These are phyloP conservation scores for Dysphania ambrosioides DNA, from an alignment of 148 eudicot species.

Conservation along the genomic window DNA sequence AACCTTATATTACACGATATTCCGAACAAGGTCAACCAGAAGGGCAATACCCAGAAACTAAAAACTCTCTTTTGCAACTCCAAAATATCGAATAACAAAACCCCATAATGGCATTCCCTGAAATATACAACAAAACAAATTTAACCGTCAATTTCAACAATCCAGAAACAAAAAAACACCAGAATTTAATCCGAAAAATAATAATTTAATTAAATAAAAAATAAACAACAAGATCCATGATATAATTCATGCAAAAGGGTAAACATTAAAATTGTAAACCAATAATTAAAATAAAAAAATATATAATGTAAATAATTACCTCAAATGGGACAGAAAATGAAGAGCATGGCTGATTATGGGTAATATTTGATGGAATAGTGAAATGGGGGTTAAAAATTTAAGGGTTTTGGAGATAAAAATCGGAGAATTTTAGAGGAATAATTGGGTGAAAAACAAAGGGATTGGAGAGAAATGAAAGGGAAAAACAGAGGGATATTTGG, in stretches of 20 bases:
- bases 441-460: background rate
- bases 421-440: background rate
- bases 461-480: background rate
- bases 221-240: slow-evolving; percentile 34
- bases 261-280: slow-evolving; percentile 8
- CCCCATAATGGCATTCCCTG: slow-evolving; percentile 54
- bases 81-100: slow-evolving; percentile 40
- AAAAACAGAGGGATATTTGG: background rate
- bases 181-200: no score
- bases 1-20: slow-evolving; percentile 32
- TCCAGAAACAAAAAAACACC: slow-evolving; percentile 13
- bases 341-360: slow-evolving; percentile 10
- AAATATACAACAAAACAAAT: slow-evolving; percentile 29
- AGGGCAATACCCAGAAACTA: slow-evolving; percentile 38
- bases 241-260: slow-evolving; percentile 39
- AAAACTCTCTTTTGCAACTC: slow-evolving; percentile 27
- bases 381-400: slow-evolving; percentile 25
- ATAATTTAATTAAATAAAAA: background rate
- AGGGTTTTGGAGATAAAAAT: slow-evolving; percentile 10
- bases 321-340: slow-evolving; percentile 21
- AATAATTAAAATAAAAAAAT: slow-evolving; percentile 9
- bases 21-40: slow-evolving; percentile 38
- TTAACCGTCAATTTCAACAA: slow-evolving; percentile 20
- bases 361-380: slow-evolving; percentile 22
- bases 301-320: slow-evolving; percentile 28